phyloP scores from a whole-genome alignment of 2,329 filamentous ascomycete species.

The Pseudocercospora eumusae region DNA sequence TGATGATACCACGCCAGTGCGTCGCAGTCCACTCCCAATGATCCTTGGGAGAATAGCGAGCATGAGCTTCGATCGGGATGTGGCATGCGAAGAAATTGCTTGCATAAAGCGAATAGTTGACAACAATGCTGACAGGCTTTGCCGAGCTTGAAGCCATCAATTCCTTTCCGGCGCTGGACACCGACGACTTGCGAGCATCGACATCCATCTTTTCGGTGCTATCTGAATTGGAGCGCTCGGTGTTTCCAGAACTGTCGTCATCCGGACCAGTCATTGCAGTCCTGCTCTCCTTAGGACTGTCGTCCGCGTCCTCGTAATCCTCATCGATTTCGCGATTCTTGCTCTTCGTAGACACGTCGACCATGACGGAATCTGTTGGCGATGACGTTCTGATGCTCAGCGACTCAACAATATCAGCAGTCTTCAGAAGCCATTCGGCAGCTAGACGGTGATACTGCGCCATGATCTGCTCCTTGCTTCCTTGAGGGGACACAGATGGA shows the following conservation, averaged over 20 bases:
- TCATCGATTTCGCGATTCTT: constrained; percentile 30
- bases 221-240: constrained; percentile 14
- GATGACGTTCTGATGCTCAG: constrained; percentile 24
- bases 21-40: constrained; percentile 98
- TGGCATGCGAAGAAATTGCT: constrained; percentile 73
- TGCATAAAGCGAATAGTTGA: constrained; percentile 76
- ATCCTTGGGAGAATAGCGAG: constrained; percentile 77
- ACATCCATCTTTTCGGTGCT: constrained; percentile 29
- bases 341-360: constrained; percentile 25
- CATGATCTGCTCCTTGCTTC: constrained; percentile 39
- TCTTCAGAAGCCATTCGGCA: constrained; percentile 71
- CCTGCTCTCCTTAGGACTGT: constrained; percentile 13
- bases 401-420: constrained; percentile 64
- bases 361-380: constrained; percentile 30
- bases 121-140: constrained; percentile 73
- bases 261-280: constrained; percentile 17
- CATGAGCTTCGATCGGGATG: constrained; percentile 65
- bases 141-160: constrained; percentile 22
- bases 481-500: constrained; percentile 45
- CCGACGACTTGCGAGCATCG: constrained; percentile 21
- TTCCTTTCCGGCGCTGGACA: constrained; percentile 8
- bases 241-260: constrained; percentile 8
- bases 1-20: constrained; percentile 83
- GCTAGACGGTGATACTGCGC: constrained; percentile 62
- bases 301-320: constrained; percentile 31